Base-by-base conservation (phyloP, 148 eudicot species). In the Simmondsia chinensis region DNA sequence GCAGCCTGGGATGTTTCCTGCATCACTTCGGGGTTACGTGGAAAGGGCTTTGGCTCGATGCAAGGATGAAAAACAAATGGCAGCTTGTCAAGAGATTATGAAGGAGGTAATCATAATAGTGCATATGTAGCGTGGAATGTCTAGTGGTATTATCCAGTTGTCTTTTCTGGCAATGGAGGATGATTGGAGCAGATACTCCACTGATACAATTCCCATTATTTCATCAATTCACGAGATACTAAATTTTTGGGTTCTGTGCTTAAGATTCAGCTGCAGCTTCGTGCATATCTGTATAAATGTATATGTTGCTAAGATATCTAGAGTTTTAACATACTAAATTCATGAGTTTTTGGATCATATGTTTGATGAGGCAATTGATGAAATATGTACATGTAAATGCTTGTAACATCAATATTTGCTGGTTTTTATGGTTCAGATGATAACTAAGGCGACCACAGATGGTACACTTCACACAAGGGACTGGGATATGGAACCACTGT, bases 41-140 rank as follows among this genome's bases (percentile, higher is more conserved):
- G 95, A 91, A 66, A 91, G 97, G 80, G 97, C 86, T 43, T 81
- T 85, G 50, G 77, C 94, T 72, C 97, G 97, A 31, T 85, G 95
- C 80, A 91, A 76, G 63, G 87, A 72, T 61, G 95, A 91, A 58
- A 64, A 52, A 38, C 94, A 91, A 66, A 79, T 64, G 64, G 70
- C 65, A 48, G 82, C 94, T 55, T 71, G 74, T 63, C 88, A 85
- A 59, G 82, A 62, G 51, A 57, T 68, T 54, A 70, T 91, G 95
- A 91, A 85, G 56, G 83, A 79, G 95, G 97, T 89, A 54, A 40
- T 54, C 32, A n/a, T n/a, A n/a, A n/a, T n/a, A n/a, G n/a, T n/a
- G n/a, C n/a, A n/a, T n/a, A 41, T 46, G 20, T 8, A n/a, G 29
- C 29, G 10, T 44, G 30, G 21, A 21, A 42, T 21, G 10, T 30